Conservation (phyloP, 768 basidiomycete species). For the Hysterangium stoloniferum region DNA sequence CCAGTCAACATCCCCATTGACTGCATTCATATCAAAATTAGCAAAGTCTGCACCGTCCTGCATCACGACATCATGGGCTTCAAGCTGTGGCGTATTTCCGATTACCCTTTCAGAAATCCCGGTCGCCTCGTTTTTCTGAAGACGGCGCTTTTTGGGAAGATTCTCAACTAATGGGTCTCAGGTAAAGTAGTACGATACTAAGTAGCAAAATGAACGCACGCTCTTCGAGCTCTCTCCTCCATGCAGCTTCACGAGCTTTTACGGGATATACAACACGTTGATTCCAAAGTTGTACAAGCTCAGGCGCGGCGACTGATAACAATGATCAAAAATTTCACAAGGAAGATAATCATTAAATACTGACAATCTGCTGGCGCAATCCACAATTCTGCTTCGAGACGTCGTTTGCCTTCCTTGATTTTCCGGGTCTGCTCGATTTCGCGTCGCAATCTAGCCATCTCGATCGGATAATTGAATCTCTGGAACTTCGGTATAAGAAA, state of each 20-base stretch:
- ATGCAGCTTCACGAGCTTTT: conserved; percentile 1
- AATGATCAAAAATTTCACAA: neutral
- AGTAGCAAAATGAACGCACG: neutral
- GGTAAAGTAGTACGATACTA: neutral
- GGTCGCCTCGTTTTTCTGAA: neutral
- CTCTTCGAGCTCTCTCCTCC: conserved; percentile 7
- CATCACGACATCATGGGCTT: neutral
- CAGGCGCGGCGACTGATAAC: conserved; percentile 51
- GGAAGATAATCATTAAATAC: conserved; percentile 15
- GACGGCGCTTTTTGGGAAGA: conserved; percentile 2
- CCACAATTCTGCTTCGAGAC: conserved; percentile 61
- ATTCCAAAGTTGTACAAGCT: conserved; percentile 68
- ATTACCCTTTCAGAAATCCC: neutral
- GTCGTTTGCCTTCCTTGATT: conserved; percentile 45
- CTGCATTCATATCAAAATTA: neutral
- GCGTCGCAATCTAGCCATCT: conserved; percentile 46
- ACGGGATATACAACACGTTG: conserved; percentile 2
- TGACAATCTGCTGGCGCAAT: conserved; percentile 57
- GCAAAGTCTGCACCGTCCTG: neutral
- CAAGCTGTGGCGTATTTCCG: neutral
- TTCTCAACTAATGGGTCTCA: neutral
- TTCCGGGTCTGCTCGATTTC: conserved; percentile 43
- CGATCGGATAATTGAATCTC: conserved; percentile 58
- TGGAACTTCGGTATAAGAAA: conserved; percentile 35
- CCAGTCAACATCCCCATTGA: neutral